Conservation (phyloP, 805 yeast genomes). For the Clavispora asparagi region DNA sequence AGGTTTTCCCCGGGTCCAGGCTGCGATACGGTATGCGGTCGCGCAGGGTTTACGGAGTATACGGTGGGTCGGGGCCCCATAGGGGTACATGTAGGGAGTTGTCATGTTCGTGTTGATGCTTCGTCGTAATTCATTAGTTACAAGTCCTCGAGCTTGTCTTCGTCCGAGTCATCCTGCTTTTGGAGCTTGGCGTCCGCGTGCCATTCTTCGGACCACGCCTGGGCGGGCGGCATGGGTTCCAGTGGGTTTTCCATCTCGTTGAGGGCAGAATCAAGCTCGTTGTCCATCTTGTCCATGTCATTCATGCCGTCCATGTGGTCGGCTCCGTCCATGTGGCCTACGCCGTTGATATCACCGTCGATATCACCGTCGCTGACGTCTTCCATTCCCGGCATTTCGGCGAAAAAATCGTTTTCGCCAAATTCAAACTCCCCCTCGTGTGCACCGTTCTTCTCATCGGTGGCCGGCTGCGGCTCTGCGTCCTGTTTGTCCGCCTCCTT, state of each 20-base stretch:
- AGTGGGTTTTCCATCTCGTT: background rate
- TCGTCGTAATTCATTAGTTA: background rate
- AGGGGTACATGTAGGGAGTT: too few relatives aligned
- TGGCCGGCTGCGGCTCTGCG: too few relatives aligned
- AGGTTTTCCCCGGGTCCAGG: background rate
- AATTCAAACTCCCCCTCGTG: too few relatives aligned
- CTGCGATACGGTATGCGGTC: background rate
- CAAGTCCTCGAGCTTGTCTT: constrained; percentile 10
- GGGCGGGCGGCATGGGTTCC: background rate
- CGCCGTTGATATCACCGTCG: background rate
- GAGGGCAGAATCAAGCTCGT: background rate
- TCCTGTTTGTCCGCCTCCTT: background rate
- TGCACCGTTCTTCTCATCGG: too few relatives aligned
- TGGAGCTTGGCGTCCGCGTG: background rate
- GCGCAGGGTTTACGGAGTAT: too few relatives aligned
- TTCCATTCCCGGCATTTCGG: background rate
- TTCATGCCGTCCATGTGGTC: too few relatives aligned
- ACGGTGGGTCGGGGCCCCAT: too few relatives aligned
- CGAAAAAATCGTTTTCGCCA: background rate
- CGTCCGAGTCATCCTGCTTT: constrained; percentile 7
- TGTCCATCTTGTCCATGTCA: background rate
- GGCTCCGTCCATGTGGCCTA: too few relatives aligned
- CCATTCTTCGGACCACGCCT: background rate
- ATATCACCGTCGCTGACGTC: background rate
- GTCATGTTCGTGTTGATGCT: background rate